Conservation (phyloP, 2,329 filamentous ascomycete species). For the Cytospora piceicola region DNA sequence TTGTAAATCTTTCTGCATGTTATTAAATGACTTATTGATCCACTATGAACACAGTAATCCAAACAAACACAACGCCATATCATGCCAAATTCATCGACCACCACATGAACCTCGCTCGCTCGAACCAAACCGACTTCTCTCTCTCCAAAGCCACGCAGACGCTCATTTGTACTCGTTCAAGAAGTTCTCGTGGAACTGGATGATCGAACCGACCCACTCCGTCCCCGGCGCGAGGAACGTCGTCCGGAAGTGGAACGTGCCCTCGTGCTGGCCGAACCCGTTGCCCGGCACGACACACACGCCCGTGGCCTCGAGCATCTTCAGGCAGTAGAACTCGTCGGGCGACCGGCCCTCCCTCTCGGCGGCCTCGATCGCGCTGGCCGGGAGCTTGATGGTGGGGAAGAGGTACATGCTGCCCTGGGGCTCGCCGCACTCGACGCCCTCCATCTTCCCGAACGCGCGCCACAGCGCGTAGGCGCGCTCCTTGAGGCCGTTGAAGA, state of each 20-base stretch:
- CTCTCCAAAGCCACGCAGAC: slow-evolving; percentile 11
- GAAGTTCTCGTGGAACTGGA: slow-evolving; percentile 89
- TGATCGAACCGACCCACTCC: slow-evolving; percentile 86
- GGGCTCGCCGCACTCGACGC: slow-evolving; percentile 85
- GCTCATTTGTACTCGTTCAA: slow-evolving; percentile 74
- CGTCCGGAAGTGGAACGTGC: slow-evolving; percentile 90
- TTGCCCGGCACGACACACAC: slow-evolving; percentile 92
- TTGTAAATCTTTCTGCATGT: slow-evolving; percentile 10
- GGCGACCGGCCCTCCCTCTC: slow-evolving; percentile 71
- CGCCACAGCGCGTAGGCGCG: slow-evolving; percentile 85
- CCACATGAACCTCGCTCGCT: background rate
- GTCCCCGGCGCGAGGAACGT: slow-evolving; percentile 97
- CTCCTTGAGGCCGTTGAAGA: slow-evolving; percentile 76
- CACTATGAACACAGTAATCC: slow-evolving; percentile 13
- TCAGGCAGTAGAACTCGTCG: slow-evolving; percentile 94
- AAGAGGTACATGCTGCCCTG: slow-evolving; percentile 99
- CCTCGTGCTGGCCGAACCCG: slow-evolving; percentile 93
- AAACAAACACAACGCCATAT: slow-evolving; percentile 19
- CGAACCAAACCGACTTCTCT: background rate
- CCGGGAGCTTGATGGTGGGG: slow-evolving; percentile 83
- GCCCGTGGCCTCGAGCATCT: slow-evolving; percentile 88
- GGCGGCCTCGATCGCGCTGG: slow-evolving; percentile 77
- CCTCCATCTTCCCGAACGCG: slow-evolving; percentile 93
- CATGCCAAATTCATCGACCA: slow-evolving; percentile 12
- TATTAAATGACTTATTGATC: background rate